Evolutionary conservation across 805 yeast genomes (phyloP).

Genomic region (Hanseniaspora occidentalis): DNA sequence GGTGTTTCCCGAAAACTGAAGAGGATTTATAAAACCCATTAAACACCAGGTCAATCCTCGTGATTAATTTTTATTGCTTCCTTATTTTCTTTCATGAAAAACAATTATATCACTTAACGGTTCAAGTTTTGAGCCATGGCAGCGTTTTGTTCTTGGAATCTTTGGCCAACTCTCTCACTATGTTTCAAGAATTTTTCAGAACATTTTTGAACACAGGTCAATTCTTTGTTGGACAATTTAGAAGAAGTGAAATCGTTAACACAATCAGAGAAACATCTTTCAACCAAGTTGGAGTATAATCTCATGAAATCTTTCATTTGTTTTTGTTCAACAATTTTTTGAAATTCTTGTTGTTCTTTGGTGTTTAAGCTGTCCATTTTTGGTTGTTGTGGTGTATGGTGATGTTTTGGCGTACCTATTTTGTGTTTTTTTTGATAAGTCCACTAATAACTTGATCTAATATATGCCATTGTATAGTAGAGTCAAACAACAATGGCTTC

Average conservation of each 20-base stretch:
- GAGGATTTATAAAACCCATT: no score
- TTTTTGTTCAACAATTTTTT: conserved; percentile 88
- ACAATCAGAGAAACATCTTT: conserved; percentile 95
- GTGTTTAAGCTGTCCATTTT: conserved; percentile 89
- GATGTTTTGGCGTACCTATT: no score
- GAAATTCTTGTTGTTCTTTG: conserved; percentile 94
- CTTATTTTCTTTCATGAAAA: background rate
- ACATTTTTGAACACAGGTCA: conserved; percentile 76
- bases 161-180: conserved; percentile 94
- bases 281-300: conserved; percentile 85
- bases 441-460: background rate
- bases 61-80: background rate
- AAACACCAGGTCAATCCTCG: no score
- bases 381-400: conserved; percentile 4
- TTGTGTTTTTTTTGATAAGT: background rate
- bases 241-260: conserved; percentile 96
- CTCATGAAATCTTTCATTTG: conserved; percentile 99
- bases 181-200: conserved; percentile 96
- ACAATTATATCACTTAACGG: background rate
- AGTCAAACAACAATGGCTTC: no score
- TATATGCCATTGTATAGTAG: no score
- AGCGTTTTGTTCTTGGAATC: conserved; percentile 97
- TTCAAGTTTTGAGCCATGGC: conserved; percentile 62
- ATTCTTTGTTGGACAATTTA: conserved; percentile 74
- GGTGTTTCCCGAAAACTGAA: no score